Base-by-base conservation (phyloP, 495 filamentous ascomycete genomes). In the Cercophora scortea region DNA sequence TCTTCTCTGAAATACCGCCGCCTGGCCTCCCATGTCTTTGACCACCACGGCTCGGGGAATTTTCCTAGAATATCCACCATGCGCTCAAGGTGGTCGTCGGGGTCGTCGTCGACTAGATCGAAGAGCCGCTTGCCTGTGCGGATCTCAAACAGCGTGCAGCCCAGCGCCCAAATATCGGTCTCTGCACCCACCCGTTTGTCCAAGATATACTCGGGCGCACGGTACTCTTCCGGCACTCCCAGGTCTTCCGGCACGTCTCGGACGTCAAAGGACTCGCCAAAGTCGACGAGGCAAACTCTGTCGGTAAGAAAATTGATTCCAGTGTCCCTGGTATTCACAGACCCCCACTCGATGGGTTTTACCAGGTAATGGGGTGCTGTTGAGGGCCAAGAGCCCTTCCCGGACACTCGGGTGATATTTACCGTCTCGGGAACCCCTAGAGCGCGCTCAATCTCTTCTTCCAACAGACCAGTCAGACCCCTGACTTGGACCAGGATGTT, bases 81-180 rank as follows among this genome's bases (percentile, higher is more conserved):
- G 42, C 62, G 52, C 35, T 36, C 40, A 4, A 68, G 38, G 18
- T 62, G 50, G 17, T 65, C 65, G 41, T 66, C 65, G 10, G 17
- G 36, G 17, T 61, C 60, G 38, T 58, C 61, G 39, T 61, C 53
- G 19, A 55, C 44, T 3, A 47, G 56, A 6, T 59, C 51, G 40
- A 70, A 68, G 17, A 68, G 48, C 15, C 40, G 55, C 32, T 56
- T 50, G 4, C 65, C 61, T 4, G 63, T 59, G 17, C 67, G 61
- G n/a, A 68, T 62, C 55, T 68, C 65, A 51, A 61, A 69, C 16
- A 71, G 32, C 8, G 62, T 62, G 49, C 67, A 71, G 11, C 56
- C 66, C 10, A 66, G 54, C 3, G 66, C 58, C 65, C 68, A 71
- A 11, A 65, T 49, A 45, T 71, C 68, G 33, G 45, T 61, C 11